These are phyloP conservation scores for Beverwykella pulmonaria DNA, from an alignment of 495 filamentous ascomycete genomes.

Conservation along the genomic window DNA sequence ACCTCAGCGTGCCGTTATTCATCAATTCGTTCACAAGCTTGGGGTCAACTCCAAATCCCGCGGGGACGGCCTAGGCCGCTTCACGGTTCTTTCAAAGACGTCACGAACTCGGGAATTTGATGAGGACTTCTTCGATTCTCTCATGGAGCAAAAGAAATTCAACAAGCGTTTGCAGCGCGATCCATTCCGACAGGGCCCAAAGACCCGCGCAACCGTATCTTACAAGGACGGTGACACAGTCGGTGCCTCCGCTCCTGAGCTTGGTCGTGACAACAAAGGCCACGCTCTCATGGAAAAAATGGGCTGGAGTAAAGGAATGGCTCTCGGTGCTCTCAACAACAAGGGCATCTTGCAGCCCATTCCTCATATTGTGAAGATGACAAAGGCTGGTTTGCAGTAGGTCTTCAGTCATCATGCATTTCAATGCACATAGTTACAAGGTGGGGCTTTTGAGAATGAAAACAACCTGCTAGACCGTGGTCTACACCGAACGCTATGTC, in stretches of 20 bases:
- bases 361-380: constrained; percentile 81
- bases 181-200: constrained; percentile 12
- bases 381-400: constrained; percentile 69
- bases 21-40: constrained; percentile 70
- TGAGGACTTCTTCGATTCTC: constrained; percentile 39
- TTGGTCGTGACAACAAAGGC: constrained; percentile 81
- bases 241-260: constrained; percentile 78
- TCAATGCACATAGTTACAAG: not conserved
- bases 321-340: constrained; percentile 79
- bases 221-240: constrained; percentile 90
- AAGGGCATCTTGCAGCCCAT: constrained; percentile 88
- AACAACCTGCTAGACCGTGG: not conserved
- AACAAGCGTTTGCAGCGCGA: constrained; percentile 50
- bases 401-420: not conserved
- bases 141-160: constrained; percentile 44
- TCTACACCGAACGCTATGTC: not conserved
- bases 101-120: constrained; percentile 59
- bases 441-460: not conserved
- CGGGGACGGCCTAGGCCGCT: constrained; percentile 72
- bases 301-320: constrained; percentile 91
- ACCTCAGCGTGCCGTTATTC: constrained; percentile 70
- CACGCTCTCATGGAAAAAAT: constrained; percentile 93
- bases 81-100: constrained; percentile 77
- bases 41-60: constrained; percentile 80
- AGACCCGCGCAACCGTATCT: constrained; percentile 38